phyloP scores from a whole-genome alignment of 2,329 filamentous ascomycete genomes.

The Zalaria obscura region DNA sequence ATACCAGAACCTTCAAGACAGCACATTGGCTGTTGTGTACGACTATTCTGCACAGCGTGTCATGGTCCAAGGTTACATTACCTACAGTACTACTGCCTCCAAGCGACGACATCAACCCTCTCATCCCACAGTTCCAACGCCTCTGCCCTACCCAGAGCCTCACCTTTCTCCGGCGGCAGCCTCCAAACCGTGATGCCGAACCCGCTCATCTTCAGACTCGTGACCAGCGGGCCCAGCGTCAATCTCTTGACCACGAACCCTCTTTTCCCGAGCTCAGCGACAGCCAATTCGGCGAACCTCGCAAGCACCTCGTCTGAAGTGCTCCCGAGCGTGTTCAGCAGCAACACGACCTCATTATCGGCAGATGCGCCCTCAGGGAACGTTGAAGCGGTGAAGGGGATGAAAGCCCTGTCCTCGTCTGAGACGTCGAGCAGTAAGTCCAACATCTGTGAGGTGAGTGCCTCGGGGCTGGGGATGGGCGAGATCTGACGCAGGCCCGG shows the following conservation, averaged over 20 bases:
- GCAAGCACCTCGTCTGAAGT: slow-evolving; percentile 22
- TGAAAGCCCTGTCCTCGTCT: slow-evolving; percentile 20
- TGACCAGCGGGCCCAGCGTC: slow-evolving; percentile 20
- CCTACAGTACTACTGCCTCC: slow-evolving; percentile 16
- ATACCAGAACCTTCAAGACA: too few relatives aligned
- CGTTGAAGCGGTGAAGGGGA: slow-evolving; percentile 18
- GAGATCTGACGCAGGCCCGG: slow-evolving; percentile 44
- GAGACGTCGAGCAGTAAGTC: slow-evolving; percentile 18
- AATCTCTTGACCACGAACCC: slow-evolving; percentile 19
- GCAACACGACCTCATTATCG: slow-evolving; percentile 19
- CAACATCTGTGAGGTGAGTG: slow-evolving; percentile 20
- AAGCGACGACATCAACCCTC: slow-evolving; percentile 20
- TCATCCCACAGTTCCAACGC: slow-evolving; percentile 21
- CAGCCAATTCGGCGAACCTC: slow-evolving; percentile 19
- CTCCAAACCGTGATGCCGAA: slow-evolving; percentile 24
- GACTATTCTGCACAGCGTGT: too few relatives aligned
- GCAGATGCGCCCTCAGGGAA: slow-evolving; percentile 7
- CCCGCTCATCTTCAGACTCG: slow-evolving; percentile 23
- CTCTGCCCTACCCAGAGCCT: slow-evolving; percentile 12
- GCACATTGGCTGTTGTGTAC: too few relatives aligned
- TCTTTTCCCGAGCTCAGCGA: slow-evolving; percentile 13
- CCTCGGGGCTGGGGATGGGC: slow-evolving; percentile 22
- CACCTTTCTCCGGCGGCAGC: slow-evolving; percentile 15
- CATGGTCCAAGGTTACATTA: background rate
- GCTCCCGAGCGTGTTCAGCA: slow-evolving; percentile 21